Base-by-base conservation (phyloP, 129 eudicot species). In the Cynara cardunculus region DNA sequence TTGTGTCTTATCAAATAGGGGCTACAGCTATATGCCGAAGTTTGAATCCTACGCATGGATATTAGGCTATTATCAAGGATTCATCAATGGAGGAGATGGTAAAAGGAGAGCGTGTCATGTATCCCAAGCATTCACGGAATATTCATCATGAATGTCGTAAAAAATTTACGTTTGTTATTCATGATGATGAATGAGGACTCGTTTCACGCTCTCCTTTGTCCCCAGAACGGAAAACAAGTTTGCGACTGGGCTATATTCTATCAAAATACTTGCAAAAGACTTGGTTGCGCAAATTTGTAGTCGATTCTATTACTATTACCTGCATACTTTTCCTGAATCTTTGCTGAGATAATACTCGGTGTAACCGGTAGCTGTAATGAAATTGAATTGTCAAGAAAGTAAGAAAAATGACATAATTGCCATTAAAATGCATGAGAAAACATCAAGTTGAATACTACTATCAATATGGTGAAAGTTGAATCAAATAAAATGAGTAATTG, bases 331-430 rank as follows among this genome's bases (percentile, higher is more conserved):
- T 65, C 99, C 97, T 62, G 99, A 87, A 80, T 89, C 75, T 76
- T 86, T 81, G 88, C 92, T 91, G 80, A 95, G 88, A 71, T 89
- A 95, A 72, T 95, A 95, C 86, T 95, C 99, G 0, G 99, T 95
- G 71, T 92, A 95, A 78, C 99, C 99, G 46, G 97, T 95, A 72
- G 99, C 99, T 95, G 90, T 73, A 85, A 81, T 22, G 49, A n/a
- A 68, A 61, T 25, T 14, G 31, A 27, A 41, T 72, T 49, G 75
- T 39, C 79, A 79, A 53, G 25, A 30, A 32, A n/a, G 10, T 56
- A 24, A 26, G 39, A 19, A 37, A 31, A 56, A 64, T 19, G 26
- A 31, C 34, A 18, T 9, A 21, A 21, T 25, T 70, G 30, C 14
- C 65, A 12, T 27, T 41, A 53, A 71, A 71, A 71, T 32, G 16